A percentile compares a stretch with the other conserved stretches of the same genome.
Conservation (phyloP, 2,329 filamentous ascomycete species). For the Trichoderma gracile region DNA sequence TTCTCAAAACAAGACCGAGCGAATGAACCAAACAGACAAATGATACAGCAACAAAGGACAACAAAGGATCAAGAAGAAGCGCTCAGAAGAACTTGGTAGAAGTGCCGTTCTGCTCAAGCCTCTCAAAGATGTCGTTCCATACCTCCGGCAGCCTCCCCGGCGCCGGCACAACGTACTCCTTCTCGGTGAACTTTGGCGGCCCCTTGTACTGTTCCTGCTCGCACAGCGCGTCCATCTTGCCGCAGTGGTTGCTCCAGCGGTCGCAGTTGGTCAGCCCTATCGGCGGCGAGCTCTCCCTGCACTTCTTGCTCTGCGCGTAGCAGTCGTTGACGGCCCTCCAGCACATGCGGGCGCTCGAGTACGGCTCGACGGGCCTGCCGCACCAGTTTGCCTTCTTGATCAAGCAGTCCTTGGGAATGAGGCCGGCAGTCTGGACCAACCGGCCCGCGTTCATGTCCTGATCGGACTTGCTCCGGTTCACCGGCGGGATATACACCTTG, state of each 20-base stretch:
- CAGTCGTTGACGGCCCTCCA: slow-evolving; percentile 58
- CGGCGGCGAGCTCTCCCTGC: slow-evolving; percentile 59
- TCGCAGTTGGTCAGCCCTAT: slow-evolving; percentile 62
- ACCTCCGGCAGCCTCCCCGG: slow-evolving; percentile 40
- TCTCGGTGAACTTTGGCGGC: slow-evolving; percentile 47
- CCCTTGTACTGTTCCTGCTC: slow-evolving; percentile 46
- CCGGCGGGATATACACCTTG: slow-evolving; percentile 49
- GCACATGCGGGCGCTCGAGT: slow-evolving; percentile 58
- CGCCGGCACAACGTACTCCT: slow-evolving; percentile 36
- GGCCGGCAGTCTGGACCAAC: slow-evolving; percentile 43
- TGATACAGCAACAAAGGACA: background rate
- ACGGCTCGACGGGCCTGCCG: slow-evolving; percentile 59
- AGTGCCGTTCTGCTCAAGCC: background rate
- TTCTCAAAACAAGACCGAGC: background rate
- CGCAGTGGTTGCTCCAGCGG: slow-evolving; percentile 64
- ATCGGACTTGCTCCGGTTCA: background rate
- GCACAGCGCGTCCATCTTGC: slow-evolving; percentile 47
- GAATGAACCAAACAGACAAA: too few species aligned
- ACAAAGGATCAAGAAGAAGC: background rate
- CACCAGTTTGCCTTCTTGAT: slow-evolving; percentile 74
- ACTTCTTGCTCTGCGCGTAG: slow-evolving; percentile 60
- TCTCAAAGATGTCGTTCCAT: slow-evolving; percentile 34
- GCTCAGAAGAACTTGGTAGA: background rate
- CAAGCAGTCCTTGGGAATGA: slow-evolving; percentile 58
- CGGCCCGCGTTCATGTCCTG: background rate